These are phyloP conservation scores for Holtermanniella nyarrowii DNA, from an alignment of 768 basidiomycete genomes.

Conservation along the genomic window DNA sequence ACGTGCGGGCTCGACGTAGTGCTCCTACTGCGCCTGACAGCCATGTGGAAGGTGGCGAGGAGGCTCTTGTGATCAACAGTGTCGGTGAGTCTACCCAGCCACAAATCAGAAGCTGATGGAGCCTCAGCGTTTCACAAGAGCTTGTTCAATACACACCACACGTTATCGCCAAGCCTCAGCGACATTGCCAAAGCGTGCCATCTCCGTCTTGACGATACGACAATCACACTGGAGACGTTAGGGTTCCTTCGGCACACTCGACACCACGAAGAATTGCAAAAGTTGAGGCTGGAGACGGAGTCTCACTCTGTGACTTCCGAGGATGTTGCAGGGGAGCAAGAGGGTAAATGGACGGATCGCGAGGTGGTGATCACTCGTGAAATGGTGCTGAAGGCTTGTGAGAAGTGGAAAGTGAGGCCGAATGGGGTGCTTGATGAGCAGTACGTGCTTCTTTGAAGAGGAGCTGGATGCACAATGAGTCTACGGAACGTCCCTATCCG, in stretches of 20 bases:
- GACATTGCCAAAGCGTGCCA: constrained; percentile 71
- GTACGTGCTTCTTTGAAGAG: constrained; percentile 37
- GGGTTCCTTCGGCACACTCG: constrained; percentile 51
- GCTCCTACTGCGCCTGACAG: neutral
- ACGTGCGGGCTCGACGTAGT: neutral
- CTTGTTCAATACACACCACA: no score
- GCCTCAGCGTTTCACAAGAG: neutral
- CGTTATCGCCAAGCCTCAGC: constrained; percentile 47
- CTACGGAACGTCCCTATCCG: no score
- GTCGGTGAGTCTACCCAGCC: constrained; percentile 8
- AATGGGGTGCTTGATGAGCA: constrained; percentile 35
- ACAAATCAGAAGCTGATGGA: neutral
- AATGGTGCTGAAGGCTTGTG: constrained; percentile 58
- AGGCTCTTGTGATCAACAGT: constrained; percentile 1
- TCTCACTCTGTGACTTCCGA: constrained; percentile 16
- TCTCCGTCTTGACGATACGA: constrained; percentile 71
- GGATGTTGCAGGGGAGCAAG: constrained; percentile 35
- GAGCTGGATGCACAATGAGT: no score
- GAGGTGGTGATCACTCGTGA: constrained; percentile 55
- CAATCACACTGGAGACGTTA: constrained; percentile 79
- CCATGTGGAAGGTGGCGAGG: neutral
- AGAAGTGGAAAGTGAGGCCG: constrained; percentile 58
- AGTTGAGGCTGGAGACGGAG: constrained; percentile 10
- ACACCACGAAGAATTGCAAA: constrained; percentile 12
- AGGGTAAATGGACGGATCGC: constrained; percentile 25